Evolutionary conservation across 305 asterid species (phyloP).

Genomic region (Solanum aculeatissimum): DNA sequence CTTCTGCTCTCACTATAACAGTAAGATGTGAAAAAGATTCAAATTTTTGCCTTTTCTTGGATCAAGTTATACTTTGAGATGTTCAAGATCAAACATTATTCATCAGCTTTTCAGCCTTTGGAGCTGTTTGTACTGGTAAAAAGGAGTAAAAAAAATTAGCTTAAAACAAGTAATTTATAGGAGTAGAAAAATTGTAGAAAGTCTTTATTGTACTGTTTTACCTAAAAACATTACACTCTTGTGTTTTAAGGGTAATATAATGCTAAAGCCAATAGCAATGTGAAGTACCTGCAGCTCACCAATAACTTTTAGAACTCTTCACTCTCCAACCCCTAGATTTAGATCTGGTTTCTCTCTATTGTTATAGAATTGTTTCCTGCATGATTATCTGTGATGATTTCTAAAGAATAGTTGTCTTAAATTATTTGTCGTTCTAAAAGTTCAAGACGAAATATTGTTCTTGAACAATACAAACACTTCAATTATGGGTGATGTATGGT

Average conservation of each 20-base stretch:
- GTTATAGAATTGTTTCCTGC: background rate
- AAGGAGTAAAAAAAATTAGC: background rate
- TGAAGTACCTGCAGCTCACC: background rate
- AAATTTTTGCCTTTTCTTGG: background rate
- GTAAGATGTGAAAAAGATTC: background rate
- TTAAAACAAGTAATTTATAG: background rate
- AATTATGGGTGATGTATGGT: background rate
- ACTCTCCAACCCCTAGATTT: background rate
- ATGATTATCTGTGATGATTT: background rate
- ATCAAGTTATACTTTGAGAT: background rate
- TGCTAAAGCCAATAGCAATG: background rate
- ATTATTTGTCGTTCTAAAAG: background rate
- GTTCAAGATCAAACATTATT: background rate
- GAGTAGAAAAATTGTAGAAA: background rate
- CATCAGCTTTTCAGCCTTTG: background rate
- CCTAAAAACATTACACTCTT: background rate
- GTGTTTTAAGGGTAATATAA: background rate
- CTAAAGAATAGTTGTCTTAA: too few species aligned
- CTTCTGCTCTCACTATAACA: background rate
- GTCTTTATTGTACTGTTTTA: background rate
- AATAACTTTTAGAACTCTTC: background rate
- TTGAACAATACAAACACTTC: background rate
- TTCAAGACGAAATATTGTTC: background rate
- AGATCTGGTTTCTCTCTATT: background rate
- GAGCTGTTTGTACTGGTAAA: background rate